Evolutionary conservation across 108 stramenopile species (phyloP).

Genomic region (Craspedostauros australis): DNA sequence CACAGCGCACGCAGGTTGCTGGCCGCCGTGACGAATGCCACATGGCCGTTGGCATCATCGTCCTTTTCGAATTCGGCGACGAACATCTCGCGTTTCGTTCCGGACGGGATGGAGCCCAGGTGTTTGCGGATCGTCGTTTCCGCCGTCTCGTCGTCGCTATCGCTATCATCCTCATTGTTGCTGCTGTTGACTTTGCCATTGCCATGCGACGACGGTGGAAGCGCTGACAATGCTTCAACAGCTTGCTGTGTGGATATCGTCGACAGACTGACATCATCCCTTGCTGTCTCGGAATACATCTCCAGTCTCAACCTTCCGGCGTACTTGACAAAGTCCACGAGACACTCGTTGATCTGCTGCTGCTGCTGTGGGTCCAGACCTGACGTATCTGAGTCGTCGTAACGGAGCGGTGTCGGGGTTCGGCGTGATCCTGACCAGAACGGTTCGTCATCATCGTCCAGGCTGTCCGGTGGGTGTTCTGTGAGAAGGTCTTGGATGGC

Average conservation of each 20-base stretch:
- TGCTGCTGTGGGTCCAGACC: conserved; percentile 43
- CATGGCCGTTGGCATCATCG: conserved; percentile 93
- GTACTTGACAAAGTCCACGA: conserved; percentile 66
- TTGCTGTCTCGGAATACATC: conserved; percentile 19
- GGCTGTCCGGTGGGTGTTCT: conserved; percentile 84
- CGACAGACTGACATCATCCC: conserved; percentile 15
- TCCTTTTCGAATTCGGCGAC: conserved; percentile 92
- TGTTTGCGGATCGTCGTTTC: neutral
- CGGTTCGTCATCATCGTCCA: conserved; percentile 90
- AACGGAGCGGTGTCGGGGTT: conserved; percentile 44
- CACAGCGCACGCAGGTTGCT: conserved; percentile 90
- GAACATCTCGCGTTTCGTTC: conserved; percentile 21
- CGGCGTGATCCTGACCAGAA: conserved; percentile 91
- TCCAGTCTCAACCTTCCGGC: conserved; percentile 73
- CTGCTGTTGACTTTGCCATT: conserved; percentile 37
- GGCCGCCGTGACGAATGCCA: conserved; percentile 88
- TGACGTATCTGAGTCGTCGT: conserved; percentile 14
- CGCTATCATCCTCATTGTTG: conserved; percentile 48
- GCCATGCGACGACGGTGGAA: conserved; percentile 2
- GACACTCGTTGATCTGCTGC: conserved; percentile 58
- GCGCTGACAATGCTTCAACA: conserved; percentile 14
- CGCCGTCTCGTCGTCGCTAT: neutral
- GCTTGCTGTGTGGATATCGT: conserved; percentile 38
- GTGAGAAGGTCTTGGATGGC: conserved; percentile 50
- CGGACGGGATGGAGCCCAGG: neutral